Percentiles rank a stretch among this genome's conserved stretches.
These are phyloP conservation scores for Prunus mongolica DNA, from an alignment of 306 rosid species.

Conservation along the genomic window DNA sequence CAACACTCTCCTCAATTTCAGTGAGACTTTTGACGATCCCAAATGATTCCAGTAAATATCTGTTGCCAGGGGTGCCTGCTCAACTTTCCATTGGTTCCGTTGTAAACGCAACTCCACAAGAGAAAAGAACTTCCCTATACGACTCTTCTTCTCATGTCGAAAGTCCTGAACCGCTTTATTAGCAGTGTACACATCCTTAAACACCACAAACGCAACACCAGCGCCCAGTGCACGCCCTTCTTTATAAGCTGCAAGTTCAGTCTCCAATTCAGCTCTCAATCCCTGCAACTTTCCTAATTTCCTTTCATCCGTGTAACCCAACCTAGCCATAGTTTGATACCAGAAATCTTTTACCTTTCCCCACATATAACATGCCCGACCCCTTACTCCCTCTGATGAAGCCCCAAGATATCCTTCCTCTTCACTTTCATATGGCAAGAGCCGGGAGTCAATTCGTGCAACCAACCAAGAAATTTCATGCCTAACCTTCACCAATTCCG, in stretches of 20 bases:
- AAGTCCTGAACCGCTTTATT: constrained; percentile 97
- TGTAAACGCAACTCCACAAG: constrained; percentile 67
- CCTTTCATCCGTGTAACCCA: constrained; percentile 77
- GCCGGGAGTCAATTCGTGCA: constrained; percentile 71
- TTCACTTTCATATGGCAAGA: constrained; percentile 48
- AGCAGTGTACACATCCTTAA: constrained; percentile 83
- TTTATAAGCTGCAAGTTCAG: constrained; percentile 74
- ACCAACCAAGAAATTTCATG: constrained; percentile 76
- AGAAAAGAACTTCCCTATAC: constrained; percentile 84
- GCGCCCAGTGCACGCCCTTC: constrained; percentile 83
- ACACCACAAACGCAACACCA: constrained; percentile 90
- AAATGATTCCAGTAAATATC: constrained; percentile 95
- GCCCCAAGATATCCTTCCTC: constrained; percentile 23
- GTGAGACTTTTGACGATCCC: constrained; percentile 69
- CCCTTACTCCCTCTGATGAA: constrained; percentile 28
- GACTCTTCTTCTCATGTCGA: constrained; percentile 71
- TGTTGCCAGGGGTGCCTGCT: constrained; percentile 89
- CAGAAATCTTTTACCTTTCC: constrained; percentile 34
- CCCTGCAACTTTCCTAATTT: constrained; percentile 71
- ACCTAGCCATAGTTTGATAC: constrained; percentile 37
- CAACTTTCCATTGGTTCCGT: constrained; percentile 97
- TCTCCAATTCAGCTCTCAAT: constrained; percentile 77
- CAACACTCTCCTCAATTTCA: constrained; percentile 61
- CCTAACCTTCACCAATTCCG: constrained; percentile 60
- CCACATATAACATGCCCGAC: constrained; percentile 35